Evolutionary conservation across 768 basidiomycete species (phyloP), one percentile per base, ranked within the genome.

Genomic region (Pleurotus salmoneostramineus): DNA sequence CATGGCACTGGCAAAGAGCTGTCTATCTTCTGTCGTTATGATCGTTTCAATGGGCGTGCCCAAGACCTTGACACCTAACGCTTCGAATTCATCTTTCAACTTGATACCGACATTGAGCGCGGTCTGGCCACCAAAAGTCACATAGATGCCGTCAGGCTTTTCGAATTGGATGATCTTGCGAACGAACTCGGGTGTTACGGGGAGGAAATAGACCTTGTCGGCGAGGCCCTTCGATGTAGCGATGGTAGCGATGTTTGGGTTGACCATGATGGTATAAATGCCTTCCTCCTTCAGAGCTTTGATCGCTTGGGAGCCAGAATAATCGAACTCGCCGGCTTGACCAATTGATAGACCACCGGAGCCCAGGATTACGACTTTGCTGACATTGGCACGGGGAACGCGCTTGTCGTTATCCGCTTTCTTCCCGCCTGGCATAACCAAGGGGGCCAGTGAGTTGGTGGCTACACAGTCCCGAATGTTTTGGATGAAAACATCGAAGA

Each of bases 191-290:
- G 95, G 93, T 10, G 93, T 98, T 57, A 98, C 97, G 47, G 97
- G 97, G 7, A 99, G 82, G 83, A 98, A 99, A 79, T 98, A 99
- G 50, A 99, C 96, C 73, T 98, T 98, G 79, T 99, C 97, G 21
- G 97, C 97, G 51, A 99, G 84, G 60, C 97, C 95, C 65, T 95
- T 95, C 49, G 93, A 95, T 0, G 95, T 97, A 46, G 95, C 95
- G 64, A 98, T 99, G 40, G 97, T 99, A 17, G 97, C 97, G 64
- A 99, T 99, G 74, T 99, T 99, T 31, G 97, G 96, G 74, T 98
- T 98, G 65, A 99, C 85, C 71, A 99, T 87, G 72, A 99, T 94
- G 59, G 97, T 99, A 75, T 97, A 98, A 68, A 99, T 98, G 35
- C 97, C 97, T 70, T 98, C 97, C 69, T 93, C 93, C 75, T 98